A percentile compares a stretch with the other conserved stretches of the same genome.
Evolutionary conservation across 2,329 filamentous ascomycete genomes (phyloP).

Genomic region (Paraphoma chrysanthemicola): DNA sequence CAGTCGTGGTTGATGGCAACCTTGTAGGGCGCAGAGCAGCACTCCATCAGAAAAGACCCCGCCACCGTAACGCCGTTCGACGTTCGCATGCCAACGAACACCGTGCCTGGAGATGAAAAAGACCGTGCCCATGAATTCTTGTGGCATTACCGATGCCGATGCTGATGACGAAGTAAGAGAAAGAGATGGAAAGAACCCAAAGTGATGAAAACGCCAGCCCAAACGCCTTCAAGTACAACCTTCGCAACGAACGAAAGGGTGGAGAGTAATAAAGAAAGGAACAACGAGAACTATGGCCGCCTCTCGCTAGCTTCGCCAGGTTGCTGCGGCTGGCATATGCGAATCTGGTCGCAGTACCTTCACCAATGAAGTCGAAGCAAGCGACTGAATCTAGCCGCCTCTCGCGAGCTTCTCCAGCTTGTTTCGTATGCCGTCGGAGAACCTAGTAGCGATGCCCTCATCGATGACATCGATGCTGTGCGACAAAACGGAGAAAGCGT

Average conservation of each 20-base stretch:
- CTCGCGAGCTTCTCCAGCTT: constrained; percentile 59
- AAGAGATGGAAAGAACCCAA: constrained; percentile 16
- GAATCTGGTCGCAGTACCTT: no score
- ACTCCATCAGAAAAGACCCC: constrained; percentile 7
- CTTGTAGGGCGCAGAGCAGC: constrained; percentile 1
- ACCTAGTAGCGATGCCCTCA: constrained; percentile 59
- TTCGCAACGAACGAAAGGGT: not conserved
- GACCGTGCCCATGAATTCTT: constrained; percentile 11
- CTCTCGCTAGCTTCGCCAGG: no score
- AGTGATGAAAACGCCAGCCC: not conserved
- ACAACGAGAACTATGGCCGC: not conserved
- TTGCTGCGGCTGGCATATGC: no score
- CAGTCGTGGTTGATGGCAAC: constrained; percentile 11
- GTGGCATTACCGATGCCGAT: constrained; percentile 21
- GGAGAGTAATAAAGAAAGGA: constrained; percentile 8
- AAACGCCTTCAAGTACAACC: not conserved
- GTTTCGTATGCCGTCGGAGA: constrained; percentile 62
- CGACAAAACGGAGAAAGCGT: constrained; percentile 57
- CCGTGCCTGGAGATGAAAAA: constrained; percentile 5
- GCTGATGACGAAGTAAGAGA: constrained; percentile 19
- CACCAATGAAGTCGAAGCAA: not conserved
- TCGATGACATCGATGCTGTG: constrained; percentile 62
- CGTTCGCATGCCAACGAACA: constrained; percentile 12
- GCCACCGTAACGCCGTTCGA: constrained; percentile 8
- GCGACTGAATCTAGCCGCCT: constrained; percentile 15